Conservation (phyloP, 202 grass and related monocot species). For the Digitaria exilis region DNA sequence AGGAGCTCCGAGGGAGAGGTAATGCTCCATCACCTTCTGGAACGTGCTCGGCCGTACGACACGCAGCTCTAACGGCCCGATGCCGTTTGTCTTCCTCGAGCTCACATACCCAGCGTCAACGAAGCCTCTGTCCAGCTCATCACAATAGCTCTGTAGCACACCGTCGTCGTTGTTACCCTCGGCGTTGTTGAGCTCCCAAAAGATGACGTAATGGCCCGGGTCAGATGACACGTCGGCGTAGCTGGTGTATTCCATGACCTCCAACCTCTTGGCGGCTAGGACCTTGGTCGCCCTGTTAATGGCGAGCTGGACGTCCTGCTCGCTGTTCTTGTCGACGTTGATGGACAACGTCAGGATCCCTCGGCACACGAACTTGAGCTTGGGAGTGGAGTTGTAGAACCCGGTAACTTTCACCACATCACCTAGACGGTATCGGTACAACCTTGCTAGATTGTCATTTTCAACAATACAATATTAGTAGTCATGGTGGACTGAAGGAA, state of each 20-base stretch:
- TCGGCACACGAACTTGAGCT: slow-evolving; percentile 71
- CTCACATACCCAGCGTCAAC: slow-evolving; percentile 65
- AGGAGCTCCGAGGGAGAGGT: slow-evolving; percentile 54
- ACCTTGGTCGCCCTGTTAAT: slow-evolving; percentile 57
- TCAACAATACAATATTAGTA: no score
- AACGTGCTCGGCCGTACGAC: slow-evolving; percentile 61
- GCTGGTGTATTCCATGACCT: slow-evolving; percentile 85
- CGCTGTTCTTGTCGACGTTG: slow-evolving; percentile 97
- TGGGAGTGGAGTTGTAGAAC: slow-evolving; percentile 83
- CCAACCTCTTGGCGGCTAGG: slow-evolving; percentile 63
- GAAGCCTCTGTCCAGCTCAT: slow-evolving; percentile 69
- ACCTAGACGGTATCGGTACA: slow-evolving; percentile 85
- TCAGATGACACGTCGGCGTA: slow-evolving; percentile 55
- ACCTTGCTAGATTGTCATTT: slow-evolving; percentile 39
- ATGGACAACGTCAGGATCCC: slow-evolving; percentile 65
- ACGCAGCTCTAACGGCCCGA: slow-evolving; percentile 65
- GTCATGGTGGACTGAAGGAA: no score
- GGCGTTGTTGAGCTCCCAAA: slow-evolving; percentile 71
- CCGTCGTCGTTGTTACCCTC: slow-evolving; percentile 16
- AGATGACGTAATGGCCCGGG: slow-evolving; percentile 73
- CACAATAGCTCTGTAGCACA: slow-evolving; percentile 64
- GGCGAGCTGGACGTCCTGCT: slow-evolving; percentile 74
- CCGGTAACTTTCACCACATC: slow-evolving; percentile 74
- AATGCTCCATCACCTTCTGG: slow-evolving; percentile 54
- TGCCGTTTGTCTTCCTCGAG: slow-evolving; percentile 44